A percentile compares a stretch with the other conserved stretches of the same genome.
Conservation (phyloP, 768 basidiomycete species). For the Collybia sordida region DNA sequence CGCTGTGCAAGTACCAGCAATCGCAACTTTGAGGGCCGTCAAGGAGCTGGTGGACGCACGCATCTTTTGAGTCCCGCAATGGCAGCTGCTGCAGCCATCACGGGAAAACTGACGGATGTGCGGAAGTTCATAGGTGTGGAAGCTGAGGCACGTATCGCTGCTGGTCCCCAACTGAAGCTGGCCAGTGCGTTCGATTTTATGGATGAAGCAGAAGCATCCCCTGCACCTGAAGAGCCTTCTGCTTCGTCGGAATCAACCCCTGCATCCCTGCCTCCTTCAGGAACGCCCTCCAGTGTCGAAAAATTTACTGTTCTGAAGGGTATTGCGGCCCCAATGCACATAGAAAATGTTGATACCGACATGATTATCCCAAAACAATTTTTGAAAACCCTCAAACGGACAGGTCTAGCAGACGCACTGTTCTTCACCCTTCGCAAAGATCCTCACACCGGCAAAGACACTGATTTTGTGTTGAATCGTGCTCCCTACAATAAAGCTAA, state of each 20-base stretch:
- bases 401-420: constrained; percentile 79
- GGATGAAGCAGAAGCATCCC: constrained; percentile 63
- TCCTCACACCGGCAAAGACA: constrained; percentile 73
- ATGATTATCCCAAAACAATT: constrained; percentile 96
- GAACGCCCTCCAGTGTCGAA: constrained; percentile 47
- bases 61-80: constrained; percentile 90
- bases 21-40: constrained; percentile 90
- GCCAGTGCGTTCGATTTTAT: constrained; percentile 75
- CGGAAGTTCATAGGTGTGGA: constrained; percentile 63
- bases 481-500: constrained; percentile 72
- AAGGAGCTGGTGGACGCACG: constrained; percentile 86
- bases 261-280: constrained; percentile 35
- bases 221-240: constrained; percentile 38
- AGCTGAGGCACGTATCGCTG: constrained; percentile 41
- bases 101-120: constrained; percentile 83
- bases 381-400: constrained; percentile 88
- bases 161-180: constrained; percentile 63
- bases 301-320: constrained; percentile 75
- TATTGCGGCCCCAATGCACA: constrained; percentile 76
- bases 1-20: constrained; percentile 93
- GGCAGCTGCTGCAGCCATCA: constrained; percentile 89
- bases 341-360: constrained; percentile 88
- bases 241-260: constrained; percentile 16
- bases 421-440: constrained; percentile 84
- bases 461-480: constrained; percentile 84